Conservation (phyloP, 305 asterid species). For the Plantago coronopus region DNA sequence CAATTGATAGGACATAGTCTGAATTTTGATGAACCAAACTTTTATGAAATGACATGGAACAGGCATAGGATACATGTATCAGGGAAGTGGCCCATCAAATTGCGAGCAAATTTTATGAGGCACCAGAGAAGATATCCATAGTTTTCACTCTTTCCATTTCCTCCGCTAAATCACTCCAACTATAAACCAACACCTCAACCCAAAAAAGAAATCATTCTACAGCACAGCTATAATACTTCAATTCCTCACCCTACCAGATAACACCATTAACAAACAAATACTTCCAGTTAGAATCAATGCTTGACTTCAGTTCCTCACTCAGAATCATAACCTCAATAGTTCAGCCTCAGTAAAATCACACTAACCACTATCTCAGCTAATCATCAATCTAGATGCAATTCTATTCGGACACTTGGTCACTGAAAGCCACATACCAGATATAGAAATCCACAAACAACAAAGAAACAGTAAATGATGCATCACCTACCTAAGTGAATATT, state of each 20-base stretch:
- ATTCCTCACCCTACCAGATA: too few species aligned
- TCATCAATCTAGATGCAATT: background rate
- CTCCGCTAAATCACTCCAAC: background rate
- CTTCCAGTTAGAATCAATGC: too few species aligned
- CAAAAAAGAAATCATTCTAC: too few species aligned
- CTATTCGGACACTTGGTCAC: background rate
- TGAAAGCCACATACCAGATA: too few species aligned
- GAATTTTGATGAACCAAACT: background rate
- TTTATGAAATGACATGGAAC: too few species aligned
- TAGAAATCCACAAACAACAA: background rate
- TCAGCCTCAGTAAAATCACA: too few species aligned
- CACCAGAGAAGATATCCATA: background rate
- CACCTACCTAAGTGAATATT: slow-evolving; percentile 76
- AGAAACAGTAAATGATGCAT: background rate
- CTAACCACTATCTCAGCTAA: too few species aligned
- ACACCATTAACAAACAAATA: too few species aligned
- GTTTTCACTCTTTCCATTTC: background rate
- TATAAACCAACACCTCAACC: background rate
- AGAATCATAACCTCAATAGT: too few species aligned
- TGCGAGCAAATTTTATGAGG: background rate
- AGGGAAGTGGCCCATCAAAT: background rate
- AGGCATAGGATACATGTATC: too few species aligned
- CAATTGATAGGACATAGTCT: background rate
- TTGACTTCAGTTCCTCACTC: too few species aligned
- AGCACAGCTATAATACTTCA: too few species aligned